Evolutionary conservation across 805 yeast genomes (phyloP).

Genomic region (Isabelozyma pseudorhagii): DNA sequence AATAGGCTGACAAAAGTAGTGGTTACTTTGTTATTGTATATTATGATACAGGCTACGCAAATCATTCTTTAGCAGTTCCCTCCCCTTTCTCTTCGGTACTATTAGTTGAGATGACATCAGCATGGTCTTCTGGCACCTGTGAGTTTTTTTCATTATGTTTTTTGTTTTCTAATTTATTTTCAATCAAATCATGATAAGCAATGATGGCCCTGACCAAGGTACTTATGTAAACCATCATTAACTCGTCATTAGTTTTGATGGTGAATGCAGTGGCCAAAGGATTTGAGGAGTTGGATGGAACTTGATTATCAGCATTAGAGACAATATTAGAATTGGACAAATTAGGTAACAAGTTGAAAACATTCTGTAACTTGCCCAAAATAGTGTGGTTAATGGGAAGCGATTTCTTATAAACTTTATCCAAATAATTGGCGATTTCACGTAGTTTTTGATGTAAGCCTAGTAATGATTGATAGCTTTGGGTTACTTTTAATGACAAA

Average conservation of each 20-base stretch:
- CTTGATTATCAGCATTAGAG: constrained; percentile 9
- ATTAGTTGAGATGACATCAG: constrained; percentile 2
- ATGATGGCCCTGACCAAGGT: constrained; percentile 90
- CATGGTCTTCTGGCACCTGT: constrained; percentile 35
- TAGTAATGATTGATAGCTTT: constrained; percentile 81
- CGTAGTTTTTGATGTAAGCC: constrained; percentile 78
- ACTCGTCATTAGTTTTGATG: constrained; percentile 90
- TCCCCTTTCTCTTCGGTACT: constrained; percentile 15
- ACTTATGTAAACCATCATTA: constrained; percentile 89
- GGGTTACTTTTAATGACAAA: constrained; percentile 80
- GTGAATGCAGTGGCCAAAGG: constrained; percentile 80
- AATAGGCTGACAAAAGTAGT: no score
- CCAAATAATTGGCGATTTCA: constrained; percentile 76
- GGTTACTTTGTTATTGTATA: no score
- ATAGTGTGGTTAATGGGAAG: constrained; percentile 89
- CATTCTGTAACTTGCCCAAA: constrained; percentile 89
- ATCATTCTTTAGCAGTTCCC: constrained; percentile 3
- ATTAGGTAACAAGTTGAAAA: constrained; percentile 89
- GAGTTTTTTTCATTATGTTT: constrained; percentile 35
- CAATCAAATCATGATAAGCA: constrained; percentile 95
- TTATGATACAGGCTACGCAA: not conserved
- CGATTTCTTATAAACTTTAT: constrained; percentile 63
- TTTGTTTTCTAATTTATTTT: constrained; percentile 87
- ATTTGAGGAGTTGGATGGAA: constrained; percentile 28
- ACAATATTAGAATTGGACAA: constrained; percentile 33